Evolutionary conservation across 306 rosid species (phyloP).

Genomic region (Acmispon strigosus): DNA sequence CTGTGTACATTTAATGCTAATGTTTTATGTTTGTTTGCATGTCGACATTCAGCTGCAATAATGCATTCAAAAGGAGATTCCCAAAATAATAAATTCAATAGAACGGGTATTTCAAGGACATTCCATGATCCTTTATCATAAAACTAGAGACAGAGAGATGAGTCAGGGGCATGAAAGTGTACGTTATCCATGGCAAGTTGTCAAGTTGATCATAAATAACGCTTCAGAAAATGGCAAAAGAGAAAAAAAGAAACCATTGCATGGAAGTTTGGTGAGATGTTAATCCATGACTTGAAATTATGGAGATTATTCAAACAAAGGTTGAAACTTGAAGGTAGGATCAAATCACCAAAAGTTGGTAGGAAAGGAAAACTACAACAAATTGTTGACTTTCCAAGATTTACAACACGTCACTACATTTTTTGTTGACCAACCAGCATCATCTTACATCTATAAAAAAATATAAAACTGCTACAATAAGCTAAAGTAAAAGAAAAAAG

Average conservation of each 20-base stretch:
- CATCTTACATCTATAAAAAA: conserved; percentile 18
- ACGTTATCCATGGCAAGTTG: neutral
- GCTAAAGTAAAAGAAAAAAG: neutral
- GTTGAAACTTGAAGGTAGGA: conserved; percentile 2
- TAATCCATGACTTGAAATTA: neutral
- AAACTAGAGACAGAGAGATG: neutral
- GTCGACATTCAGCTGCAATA: neutral
- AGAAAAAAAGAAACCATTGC: neutral
- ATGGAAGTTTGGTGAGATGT: conserved; percentile 11
- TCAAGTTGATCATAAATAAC: no score
- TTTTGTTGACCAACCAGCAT: conserved; percentile 26
- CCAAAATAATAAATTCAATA: neutral
- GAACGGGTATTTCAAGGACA: neutral
- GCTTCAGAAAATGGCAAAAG: neutral
- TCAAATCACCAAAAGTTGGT: conserved; percentile 6
- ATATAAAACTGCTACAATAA: conserved; percentile 4
- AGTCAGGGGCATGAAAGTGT: neutral
- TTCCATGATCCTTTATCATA: neutral
- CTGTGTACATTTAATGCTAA: neutral
- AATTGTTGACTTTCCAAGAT: conserved; percentile 24
- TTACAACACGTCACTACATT: conserved; percentile 10
- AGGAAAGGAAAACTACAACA: neutral
- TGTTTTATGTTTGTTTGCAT: neutral
- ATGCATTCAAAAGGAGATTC: neutral
- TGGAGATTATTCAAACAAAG: neutral